Evolutionary conservation across 768 basidiomycete genomes (phyloP).

Genomic region (Russula sp.): DNA sequence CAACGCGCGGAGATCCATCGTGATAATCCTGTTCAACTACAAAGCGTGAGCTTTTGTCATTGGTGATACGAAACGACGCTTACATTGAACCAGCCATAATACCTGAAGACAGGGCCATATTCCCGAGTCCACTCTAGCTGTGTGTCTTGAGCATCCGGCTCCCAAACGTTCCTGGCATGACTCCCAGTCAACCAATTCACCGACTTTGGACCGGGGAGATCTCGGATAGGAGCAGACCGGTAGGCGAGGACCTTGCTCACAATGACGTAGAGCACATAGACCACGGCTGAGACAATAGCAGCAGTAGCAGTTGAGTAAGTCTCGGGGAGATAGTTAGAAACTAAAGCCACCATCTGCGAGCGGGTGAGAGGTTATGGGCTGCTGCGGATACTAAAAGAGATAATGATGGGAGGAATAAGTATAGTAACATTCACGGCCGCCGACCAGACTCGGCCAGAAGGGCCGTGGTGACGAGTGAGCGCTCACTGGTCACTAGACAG

Average conservation of each 20-base stretch:
- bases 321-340: not conserved
- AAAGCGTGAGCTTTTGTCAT: not conserved
- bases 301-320: not conserved
- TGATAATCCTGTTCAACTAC: not conserved
- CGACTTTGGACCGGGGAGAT: conserved; percentile 15
- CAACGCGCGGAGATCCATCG: conserved; percentile 14
- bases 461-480: too few relatives aligned
- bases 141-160: conserved; percentile 5
- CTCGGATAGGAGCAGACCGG: conserved; percentile 3
- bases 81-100: conserved; percentile 17
- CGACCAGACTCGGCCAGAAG: not conserved
- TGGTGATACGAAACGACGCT: not conserved
- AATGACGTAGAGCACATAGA: conserved; percentile 3
- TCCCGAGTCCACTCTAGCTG: conserved; percentile 10
- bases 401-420: not conserved
- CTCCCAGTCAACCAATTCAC: conserved; percentile 17
- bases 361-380: too few relatives aligned
- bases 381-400: not conserved
- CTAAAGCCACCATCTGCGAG: not conserved
- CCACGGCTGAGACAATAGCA: not conserved
- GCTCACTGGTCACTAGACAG: too few relatives aligned
- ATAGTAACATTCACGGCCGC: not conserved
- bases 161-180: conserved; percentile 2
- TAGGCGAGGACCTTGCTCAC: not conserved
- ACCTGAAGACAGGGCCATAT: conserved; percentile 13